Conservation (phyloP, 371 early-diverging fungal genomes). For the Mortierella sp. region DNA sequence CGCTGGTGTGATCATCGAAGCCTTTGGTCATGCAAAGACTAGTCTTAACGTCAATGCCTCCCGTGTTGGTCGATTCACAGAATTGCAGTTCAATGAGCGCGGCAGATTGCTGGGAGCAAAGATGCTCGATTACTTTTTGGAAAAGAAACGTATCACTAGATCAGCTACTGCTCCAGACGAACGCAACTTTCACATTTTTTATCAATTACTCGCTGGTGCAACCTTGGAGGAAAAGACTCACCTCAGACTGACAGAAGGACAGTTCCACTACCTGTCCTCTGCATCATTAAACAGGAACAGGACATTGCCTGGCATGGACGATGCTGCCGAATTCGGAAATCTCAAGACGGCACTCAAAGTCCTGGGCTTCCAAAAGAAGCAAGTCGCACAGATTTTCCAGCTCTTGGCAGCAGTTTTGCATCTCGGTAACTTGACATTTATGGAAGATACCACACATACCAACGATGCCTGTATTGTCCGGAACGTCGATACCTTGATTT, state of each 20-base stretch:
- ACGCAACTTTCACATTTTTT: slow-evolving; percentile 94
- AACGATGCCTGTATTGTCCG: slow-evolving; percentile 82
- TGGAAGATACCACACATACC: slow-evolving; percentile 69
- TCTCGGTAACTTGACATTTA: slow-evolving; percentile 91
- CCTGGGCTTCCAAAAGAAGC: slow-evolving; percentile 85
- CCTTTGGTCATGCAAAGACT: slow-evolving; percentile 91
- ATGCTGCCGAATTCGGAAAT: slow-evolving; percentile 70
- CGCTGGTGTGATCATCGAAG: slow-evolving; percentile 79
- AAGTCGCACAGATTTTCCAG: slow-evolving; percentile 86
- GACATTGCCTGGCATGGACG: slow-evolving; percentile 57
- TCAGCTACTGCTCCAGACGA: slow-evolving; percentile 68
- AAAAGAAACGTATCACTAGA: slow-evolving; percentile 81
- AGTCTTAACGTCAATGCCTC: slow-evolving; percentile 83
- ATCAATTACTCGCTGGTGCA: slow-evolving; percentile 76
- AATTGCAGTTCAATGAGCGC: slow-evolving; percentile 90
- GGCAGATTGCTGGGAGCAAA: slow-evolving; percentile 92
- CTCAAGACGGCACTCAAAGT: slow-evolving; percentile 82
- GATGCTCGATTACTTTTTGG: slow-evolving; percentile 92
- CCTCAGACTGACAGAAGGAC: slow-evolving; percentile 63
- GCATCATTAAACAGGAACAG: slow-evolving; percentile 50
- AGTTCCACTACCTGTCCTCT: slow-evolving; percentile 67
- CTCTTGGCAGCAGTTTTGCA: slow-evolving; percentile 91
- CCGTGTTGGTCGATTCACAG: slow-evolving; percentile 91
- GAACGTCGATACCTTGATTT: slow-evolving; percentile 82
- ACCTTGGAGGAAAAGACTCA: slow-evolving; percentile 67